Conservation (phyloP, 2,329 filamentous ascomycete species). For the Hypoxylon sp. region DNA sequence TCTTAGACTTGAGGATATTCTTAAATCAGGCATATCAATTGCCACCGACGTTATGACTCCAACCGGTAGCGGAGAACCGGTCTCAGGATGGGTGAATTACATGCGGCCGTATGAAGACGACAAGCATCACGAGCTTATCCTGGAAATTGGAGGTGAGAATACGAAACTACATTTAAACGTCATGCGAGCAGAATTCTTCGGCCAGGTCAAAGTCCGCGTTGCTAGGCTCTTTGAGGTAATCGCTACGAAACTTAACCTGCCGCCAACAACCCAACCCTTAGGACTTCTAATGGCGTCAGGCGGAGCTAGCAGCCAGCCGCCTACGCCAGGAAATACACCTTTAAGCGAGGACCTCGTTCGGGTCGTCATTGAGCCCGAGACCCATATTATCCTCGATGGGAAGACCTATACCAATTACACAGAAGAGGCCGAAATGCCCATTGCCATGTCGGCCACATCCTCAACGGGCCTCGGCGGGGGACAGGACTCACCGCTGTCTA, state of each 20-base stretch:
- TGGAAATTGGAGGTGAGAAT: constrained; percentile 82
- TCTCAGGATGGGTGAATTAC: constrained; percentile 77
- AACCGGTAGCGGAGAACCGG: constrained; percentile 48
- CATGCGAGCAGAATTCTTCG: constrained; percentile 80
- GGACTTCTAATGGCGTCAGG: constrained; percentile 77
- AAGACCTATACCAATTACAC: constrained; percentile 58
- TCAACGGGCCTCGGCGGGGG: constrained; percentile 53
- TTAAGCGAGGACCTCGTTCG: constrained; percentile 79
- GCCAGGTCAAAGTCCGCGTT: constrained; percentile 77
- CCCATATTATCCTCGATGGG: constrained; percentile 72
- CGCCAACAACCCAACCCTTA: constrained; percentile 70
- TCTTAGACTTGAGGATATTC: constrained; percentile 86
- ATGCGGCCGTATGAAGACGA: constrained; percentile 89
- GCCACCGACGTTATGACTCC: constrained; percentile 61
- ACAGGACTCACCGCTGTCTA: constrained; percentile 55
- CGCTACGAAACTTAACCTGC: constrained; percentile 82
- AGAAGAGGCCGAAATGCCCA: constrained; percentile 49
- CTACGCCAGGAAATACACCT: constrained; percentile 77
- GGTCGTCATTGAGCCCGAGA: constrained; percentile 72
- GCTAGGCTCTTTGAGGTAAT: constrained; percentile 83
- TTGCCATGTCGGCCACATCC: constrained; percentile 53
- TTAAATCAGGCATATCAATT: constrained; percentile 85
- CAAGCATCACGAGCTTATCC: constrained; percentile 77
- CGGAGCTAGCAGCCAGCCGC: constrained; percentile 72
- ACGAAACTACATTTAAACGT: constrained; percentile 59